Evolutionary conservation across 2,329 filamentous ascomycete species (phyloP), one percentile per base, ranked within the genome.

Genomic region (Penicillium sp.): DNA sequence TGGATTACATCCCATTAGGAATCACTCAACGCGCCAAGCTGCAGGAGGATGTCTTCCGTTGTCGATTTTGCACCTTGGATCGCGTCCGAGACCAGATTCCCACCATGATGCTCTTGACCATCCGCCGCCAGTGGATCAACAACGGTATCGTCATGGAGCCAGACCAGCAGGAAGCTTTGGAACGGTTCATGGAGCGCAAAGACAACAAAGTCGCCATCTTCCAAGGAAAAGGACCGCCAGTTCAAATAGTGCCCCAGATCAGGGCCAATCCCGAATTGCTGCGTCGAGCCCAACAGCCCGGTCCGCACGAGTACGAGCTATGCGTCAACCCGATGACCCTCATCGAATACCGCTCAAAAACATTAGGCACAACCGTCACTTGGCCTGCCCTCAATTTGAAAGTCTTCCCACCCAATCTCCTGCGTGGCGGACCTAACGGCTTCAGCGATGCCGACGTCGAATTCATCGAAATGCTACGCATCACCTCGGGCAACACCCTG

Each of bases 1-100:
- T 74, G 16, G 61, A 69, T 2, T 76, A 74, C 50, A 49, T 53
- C 2, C 62, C 55, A 4, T 53, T 76, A 13, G 45, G 42, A 9
- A 21, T 59, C n/a, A 52, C 56, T 0, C 62, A 72, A 28, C 69
- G 70, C 6, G 48, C 48, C n/a, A 46, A 46, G 0, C 51, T 76
- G n/a, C 75, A 77, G 51, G 41, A 51, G 2, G 60, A 59, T 1
- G 62, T 77, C 3, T 51, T 76, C 24, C 60, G 60, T 5, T 74
- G 69, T 50, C 63, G 59, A 51, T 78, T 75, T 74, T 76, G 69
- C 51, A 76, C 70, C 0, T 49, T 65, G 23, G 52, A 64, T 3
- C 68, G 70, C 7, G 51, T 77, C 5, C 60, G 67, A 4, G 57
- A 56, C 3, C 65, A 69, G 42, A 42, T 77, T 2, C 71, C 70